These are phyloP conservation scores for Blastocystis sp. DNA, from an alignment of 352 stramenopile genomes.

Conservation along the genomic window DNA sequence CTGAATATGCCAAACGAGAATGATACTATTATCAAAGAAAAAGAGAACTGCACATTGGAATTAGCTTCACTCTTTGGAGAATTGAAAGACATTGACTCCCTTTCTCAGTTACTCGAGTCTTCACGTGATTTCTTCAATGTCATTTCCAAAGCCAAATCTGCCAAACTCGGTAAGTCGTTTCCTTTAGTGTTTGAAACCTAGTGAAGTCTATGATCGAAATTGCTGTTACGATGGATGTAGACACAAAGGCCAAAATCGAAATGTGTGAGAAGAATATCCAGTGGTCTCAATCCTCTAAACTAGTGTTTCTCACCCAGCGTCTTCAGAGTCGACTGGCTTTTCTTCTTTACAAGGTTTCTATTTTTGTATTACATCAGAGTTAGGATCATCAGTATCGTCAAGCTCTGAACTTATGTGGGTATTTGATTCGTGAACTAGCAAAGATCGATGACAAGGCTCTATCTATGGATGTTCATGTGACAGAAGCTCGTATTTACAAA, in stretches of 20 bases:
- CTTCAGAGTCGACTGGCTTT: conserved; percentile 86
- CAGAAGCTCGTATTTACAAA: conserved; percentile 93
- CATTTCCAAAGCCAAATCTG: conserved; percentile 91
- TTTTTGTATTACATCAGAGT: conserved; percentile 69
- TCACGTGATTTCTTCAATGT: conserved; percentile 75
- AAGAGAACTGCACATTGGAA: conserved; percentile 61
- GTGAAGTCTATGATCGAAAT: conserved; percentile 94
- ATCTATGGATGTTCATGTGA: conserved; percentile 93
- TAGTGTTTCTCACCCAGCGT: conserved; percentile 93
- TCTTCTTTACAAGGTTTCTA: conserved; percentile 62
- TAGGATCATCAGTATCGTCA: conserved; percentile 78
- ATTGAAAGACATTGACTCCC: conserved; percentile 52
- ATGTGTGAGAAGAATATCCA: conserved; percentile 89
- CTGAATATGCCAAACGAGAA: conserved; percentile 26
- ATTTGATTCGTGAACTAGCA: conserved; percentile 89
- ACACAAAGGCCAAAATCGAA: conserved; percentile 82
- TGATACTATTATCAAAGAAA: conserved; percentile 16
- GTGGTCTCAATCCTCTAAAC: conserved; percentile 80
- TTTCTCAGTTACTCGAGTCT: conserved; percentile 25
- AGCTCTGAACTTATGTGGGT: conserved; percentile 84
- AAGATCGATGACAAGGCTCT: conserved; percentile 98
- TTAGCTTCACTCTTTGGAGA: conserved; percentile 57
- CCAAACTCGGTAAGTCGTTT: conserved; percentile 83
- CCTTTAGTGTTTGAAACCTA: conserved; percentile 59
- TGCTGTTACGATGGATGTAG: conserved; percentile 81